These are phyloP conservation scores for Plectosphaerella cucumerina DNA, from an alignment of 2,329 filamentous ascomycete genomes.

Conservation along the genomic window DNA sequence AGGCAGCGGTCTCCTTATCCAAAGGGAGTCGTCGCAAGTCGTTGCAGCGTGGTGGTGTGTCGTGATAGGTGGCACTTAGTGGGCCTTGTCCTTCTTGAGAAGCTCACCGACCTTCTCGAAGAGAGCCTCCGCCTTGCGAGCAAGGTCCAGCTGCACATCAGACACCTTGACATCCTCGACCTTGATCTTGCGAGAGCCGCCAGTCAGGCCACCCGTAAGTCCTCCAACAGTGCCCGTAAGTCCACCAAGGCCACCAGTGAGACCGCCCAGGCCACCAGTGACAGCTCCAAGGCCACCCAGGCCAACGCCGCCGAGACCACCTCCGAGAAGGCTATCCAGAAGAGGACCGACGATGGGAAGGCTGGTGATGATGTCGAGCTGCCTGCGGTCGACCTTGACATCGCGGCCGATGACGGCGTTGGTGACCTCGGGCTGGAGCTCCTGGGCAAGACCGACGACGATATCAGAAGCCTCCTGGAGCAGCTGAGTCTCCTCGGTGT, in stretches of 20 bases:
- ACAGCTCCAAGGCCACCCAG: background rate
- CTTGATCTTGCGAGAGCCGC: background rate
- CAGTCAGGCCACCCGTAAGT: background rate
- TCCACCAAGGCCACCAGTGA: background rate
- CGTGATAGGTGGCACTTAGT: background rate
- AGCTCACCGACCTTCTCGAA: background rate
- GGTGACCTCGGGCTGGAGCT: background rate
- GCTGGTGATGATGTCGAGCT: background rate
- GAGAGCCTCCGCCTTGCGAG: background rate
- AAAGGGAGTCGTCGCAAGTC: no score
- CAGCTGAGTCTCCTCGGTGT: background rate
- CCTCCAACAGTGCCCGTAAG: background rate
- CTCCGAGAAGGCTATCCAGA: background rate
- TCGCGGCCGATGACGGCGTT: no score
- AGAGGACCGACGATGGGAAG: background rate
- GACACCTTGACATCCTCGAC: background rate
- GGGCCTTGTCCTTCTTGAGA: background rate
- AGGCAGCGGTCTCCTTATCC: no score
- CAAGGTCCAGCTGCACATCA: background rate
- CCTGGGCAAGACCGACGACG: background rate
- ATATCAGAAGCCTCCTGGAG: background rate
- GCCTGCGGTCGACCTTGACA: background rate
- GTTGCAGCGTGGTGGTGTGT: no score
- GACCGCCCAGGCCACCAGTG: background rate
- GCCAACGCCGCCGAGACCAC: background rate